These are phyloP conservation scores for Coemansia sp. DNA, from an alignment of 192 early-diverging fungal genomes.

Conservation along the genomic window DNA sequence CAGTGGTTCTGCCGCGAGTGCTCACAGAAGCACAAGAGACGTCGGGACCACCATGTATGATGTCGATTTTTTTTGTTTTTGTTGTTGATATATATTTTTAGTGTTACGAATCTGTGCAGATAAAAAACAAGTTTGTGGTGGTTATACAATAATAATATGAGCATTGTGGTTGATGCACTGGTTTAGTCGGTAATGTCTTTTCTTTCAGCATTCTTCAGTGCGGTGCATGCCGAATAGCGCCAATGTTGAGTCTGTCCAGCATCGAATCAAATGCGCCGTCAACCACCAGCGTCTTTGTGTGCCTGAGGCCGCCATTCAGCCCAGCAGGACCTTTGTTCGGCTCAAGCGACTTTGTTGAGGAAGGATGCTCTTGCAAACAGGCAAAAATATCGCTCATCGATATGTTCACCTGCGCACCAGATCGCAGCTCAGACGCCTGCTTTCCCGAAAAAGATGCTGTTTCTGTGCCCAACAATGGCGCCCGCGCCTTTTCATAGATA, in stretches of 20 bases:
- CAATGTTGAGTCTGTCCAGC: slow-evolving; percentile 16
- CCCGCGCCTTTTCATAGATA: not conserved
- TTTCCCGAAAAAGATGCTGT: not conserved
- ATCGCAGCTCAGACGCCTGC: not conserved
- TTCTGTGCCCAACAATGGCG: not conserved
- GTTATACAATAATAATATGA: too few relatives aligned
- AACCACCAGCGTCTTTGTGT: slow-evolving; percentile 4
- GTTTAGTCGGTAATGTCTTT: not conserved
- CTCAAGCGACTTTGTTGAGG: not conserved
- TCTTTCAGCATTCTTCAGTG: not conserved
- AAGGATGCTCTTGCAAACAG: not conserved
- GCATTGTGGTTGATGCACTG: slow-evolving; percentile 1
- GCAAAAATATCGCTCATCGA: slow-evolving; percentile 34
- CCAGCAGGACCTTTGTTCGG: not conserved
- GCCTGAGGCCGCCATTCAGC: not conserved
- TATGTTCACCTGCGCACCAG: slow-evolving; percentile 10
- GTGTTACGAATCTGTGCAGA: not conserved
- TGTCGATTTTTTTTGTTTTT: not conserved
- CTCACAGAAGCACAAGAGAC: slow-evolving; percentile 46
- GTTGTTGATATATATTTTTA: not conserved
- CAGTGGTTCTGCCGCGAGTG: slow-evolving; percentile 96
- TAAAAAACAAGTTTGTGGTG: too few relatives aligned
- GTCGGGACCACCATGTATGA: slow-evolving; percentile 31
- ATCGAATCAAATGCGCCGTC: slow-evolving; percentile 10
- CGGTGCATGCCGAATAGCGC: not conserved